Evolutionary conservation across 768 basidiomycete genomes (phyloP).

Genomic region (Suillus ampliporus): DNA sequence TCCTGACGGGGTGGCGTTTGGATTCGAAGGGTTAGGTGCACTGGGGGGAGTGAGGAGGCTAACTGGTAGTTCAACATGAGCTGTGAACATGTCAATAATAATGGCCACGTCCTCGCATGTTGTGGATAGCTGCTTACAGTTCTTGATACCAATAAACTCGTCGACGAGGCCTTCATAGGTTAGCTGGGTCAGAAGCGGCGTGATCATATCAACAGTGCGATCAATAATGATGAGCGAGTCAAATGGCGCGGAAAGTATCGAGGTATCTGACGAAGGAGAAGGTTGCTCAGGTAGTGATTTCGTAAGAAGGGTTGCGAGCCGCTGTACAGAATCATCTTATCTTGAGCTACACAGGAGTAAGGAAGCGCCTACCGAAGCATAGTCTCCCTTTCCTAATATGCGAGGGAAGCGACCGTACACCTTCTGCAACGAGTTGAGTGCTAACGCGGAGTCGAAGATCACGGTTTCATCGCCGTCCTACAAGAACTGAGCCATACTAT

Average conservation of each 20-base stretch:
- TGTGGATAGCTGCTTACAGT: conserved; percentile 62
- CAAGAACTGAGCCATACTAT: neutral
- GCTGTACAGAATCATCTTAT: conserved; percentile 49
- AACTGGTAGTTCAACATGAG: conserved; percentile 80
- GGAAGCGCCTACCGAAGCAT: conserved; percentile 62
- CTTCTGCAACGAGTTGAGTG: conserved; percentile 81
- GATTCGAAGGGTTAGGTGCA: conserved; percentile 43
- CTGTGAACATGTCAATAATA: conserved; percentile 41
- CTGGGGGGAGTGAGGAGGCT: conserved; percentile 67
- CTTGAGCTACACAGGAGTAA: conserved; percentile 1
- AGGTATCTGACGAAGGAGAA: conserved; percentile 44
- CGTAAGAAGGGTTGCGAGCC: conserved; percentile 73
- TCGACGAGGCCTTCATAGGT: conserved; percentile 97
- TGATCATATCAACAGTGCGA: conserved; percentile 92
- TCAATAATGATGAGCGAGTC: conserved; percentile 92
- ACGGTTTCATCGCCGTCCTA: conserved; percentile 94
- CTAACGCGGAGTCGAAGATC: conserved; percentile 88
- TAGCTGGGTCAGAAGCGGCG: conserved; percentile 91
- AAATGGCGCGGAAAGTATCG: conserved; percentile 62
- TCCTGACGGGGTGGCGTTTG: conserved; percentile 47
- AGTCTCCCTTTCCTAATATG: conserved; percentile 92
- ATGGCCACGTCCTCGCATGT: neutral
- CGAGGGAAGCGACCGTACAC: conserved; percentile 91
- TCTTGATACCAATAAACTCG: conserved; percentile 88
- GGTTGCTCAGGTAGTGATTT: conserved; percentile 56